Evolutionary conservation across 2,329 filamentous ascomycete species (phyloP), one percentile per base, ranked within the genome.

Genomic region (Alternaria rosae): DNA sequence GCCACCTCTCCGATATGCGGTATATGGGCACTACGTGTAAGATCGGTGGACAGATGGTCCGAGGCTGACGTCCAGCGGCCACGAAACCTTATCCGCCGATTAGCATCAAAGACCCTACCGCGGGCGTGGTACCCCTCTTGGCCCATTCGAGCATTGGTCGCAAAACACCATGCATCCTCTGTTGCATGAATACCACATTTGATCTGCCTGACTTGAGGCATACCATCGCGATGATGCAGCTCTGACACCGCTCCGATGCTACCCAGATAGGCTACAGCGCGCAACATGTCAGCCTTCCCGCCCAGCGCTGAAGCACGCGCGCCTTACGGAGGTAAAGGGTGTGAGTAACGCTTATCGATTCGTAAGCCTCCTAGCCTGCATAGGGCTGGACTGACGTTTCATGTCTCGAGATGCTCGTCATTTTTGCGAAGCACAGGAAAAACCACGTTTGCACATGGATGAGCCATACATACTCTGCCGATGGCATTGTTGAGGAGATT

Each of bases 1-100:
- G 68, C 67, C 50, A 42, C 61, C 53, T 15, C 50, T 65, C 69
- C 60, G 64, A 66, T 69, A 65, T 63, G 55, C 65, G 62, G 69
- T 62, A 70, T 61, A 69, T 70, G 69, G 70, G 68, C 65, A 65
- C 66, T 68, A 64, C 61, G 64, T 65, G 70, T 77, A 69, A 78
- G 73, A 77, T 66, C 70, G 75, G 76, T 69, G 61, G 57, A 61
- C 54, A 56, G 58, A 52, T 58, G 53, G 54, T 66, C 73, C 72
- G 74, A 73, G 69, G 74, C 73, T 77, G 72, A 73, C 68, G 66
- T 64, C 60, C 58, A 65, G 56, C 64, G 62, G 61, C 63, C 61
- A 62, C 63, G 47, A 67, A 71, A 69, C 68, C 62, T 68, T 66
- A 63, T 68, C 57, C n/a, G 52, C 41, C 54, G 48, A 48, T 38